phyloP scores from a whole-genome alignment of 495 filamentous ascomycete genomes.

The Terfezia claveryi region DNA sequence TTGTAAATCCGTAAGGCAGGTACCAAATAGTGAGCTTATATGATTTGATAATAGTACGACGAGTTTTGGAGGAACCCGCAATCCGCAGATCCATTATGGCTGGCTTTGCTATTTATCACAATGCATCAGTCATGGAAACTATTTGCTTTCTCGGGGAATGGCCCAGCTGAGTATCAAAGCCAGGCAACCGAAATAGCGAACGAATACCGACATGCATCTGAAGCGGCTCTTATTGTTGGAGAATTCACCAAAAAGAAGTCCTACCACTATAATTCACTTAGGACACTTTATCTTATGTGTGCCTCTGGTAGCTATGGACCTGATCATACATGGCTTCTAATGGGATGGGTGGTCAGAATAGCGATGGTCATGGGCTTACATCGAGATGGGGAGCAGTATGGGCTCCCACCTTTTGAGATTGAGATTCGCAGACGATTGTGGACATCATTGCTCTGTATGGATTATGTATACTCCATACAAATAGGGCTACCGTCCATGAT shows the following conservation, averaged over 20 bases:
- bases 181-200: conserved; percentile 56
- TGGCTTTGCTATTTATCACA: conserved; percentile 72
- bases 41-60: conserved; percentile 42
- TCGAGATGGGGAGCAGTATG: conserved; percentile 66
- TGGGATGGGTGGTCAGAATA: conserved; percentile 58
- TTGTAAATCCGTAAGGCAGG: no score
- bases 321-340: conserved; percentile 63
- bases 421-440: conserved; percentile 84
- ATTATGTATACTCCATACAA: conserved; percentile 80
- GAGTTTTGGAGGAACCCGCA: conserved; percentile 69
- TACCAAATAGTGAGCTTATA: no score
- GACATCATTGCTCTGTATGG: conserved; percentile 58
- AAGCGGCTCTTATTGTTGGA: conserved; percentile 66
- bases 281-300: conserved; percentile 65
- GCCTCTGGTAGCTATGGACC: conserved; percentile 64
- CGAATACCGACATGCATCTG: conserved; percentile 58
- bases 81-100: conserved; percentile 64
- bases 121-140: conserved; percentile 80
- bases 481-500: conserved; percentile 80
- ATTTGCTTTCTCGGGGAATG: conserved; percentile 73
- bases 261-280: conserved; percentile 42
- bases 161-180: conserved; percentile 58
- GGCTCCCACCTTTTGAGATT: conserved; percentile 61
- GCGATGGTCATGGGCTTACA: conserved; percentile 94
- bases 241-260: conserved; percentile 76